Base-by-base conservation (phyloP, 2,329 filamentous ascomycete species). In the Colletotrichum australisinense region DNA sequence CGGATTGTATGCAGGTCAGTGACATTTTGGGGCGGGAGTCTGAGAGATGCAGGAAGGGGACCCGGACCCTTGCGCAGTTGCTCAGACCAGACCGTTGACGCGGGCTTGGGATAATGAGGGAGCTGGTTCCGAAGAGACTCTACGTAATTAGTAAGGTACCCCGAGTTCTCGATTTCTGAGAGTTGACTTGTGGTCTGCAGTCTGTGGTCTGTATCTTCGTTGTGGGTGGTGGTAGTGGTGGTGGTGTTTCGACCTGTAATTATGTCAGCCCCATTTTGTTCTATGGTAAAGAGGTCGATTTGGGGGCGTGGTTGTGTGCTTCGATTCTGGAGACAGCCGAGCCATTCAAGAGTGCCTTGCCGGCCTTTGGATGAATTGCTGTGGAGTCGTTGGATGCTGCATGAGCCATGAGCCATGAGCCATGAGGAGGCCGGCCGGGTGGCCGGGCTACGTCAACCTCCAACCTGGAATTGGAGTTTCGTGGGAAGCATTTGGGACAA, bases 41-140 rank as follows among this genome's bases (percentile, higher is more conserved):
- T 55, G 32, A 49, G 26, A 19, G 57, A 60, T 63, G 59, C 66
- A 72, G 59, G 53, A 19, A 16, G 59, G 57, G 28, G 62, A 57
- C 11, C 32, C 30, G 26, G 24, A 56, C 49, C 63, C 63, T 65
- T 49, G 42, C 8, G 42, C 19, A 28, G 63, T 35, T 64, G 49
- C 49, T 65, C 49, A 26, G 63, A 65, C 63, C 49, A 26, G 63
- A 65, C 63, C 49, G 16, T 26, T 38, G 46, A 53, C 42, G 60
- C 60, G 42, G 28, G 49, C 28, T 65, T 56, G 49, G 49, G 30
- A 65, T 52, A 22, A 65, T n/a, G 49, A 65, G 63, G 63, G 30
- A 65, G 49, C 35, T 38, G 49, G 28, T 65, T 65, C 49, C 49
- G 49, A 64, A 26, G 32, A 19, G 63, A 56, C 30, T 38, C 14